Evolutionary conservation across 2,329 filamentous ascomycete genomes (phyloP).

Genomic region (Colletotrichum chlorophyti): DNA sequence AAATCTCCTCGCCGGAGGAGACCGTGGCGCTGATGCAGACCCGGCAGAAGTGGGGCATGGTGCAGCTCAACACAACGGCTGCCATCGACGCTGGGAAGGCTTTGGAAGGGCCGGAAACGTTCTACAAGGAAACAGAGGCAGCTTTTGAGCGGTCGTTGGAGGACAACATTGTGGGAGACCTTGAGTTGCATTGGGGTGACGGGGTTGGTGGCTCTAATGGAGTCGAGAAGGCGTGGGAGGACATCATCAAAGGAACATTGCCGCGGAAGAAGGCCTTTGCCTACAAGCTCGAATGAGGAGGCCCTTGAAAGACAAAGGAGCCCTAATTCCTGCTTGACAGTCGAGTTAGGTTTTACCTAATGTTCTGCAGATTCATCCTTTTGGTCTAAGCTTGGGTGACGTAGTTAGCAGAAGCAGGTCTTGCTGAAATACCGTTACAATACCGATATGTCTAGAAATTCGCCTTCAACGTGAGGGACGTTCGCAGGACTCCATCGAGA

Average conservation of each 20-base stretch:
- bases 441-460: too few relatives aligned
- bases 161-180: not conserved
- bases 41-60: not conserved
- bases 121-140: not conserved
- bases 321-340: too few relatives aligned
- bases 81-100: constrained; percentile 19
- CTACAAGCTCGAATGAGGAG: not conserved
- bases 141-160: constrained; percentile 17
- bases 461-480: too few relatives aligned
- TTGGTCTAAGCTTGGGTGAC: too few relatives aligned
- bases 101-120: constrained; percentile 4
- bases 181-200: constrained; percentile 16
- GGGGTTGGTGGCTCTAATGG: constrained; percentile 11
- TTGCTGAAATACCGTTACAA: too few relatives aligned
- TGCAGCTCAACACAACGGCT: constrained; percentile 25
- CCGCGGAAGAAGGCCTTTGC: constrained; percentile 7
- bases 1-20: not conserved
- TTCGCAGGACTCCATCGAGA: too few relatives aligned
- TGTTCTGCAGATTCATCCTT: too few relatives aligned
- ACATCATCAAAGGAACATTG: constrained; percentile 10
- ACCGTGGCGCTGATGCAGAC: not conserved
- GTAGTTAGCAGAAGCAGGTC: too few relatives aligned
- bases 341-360: too few relatives aligned
- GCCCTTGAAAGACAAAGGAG: too few relatives aligned
- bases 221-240: constrained; percentile 16